Evolutionary conservation across 176 grass and related monocot genomes (phyloP).

Genomic region (Cenchrus purpureus): DNA sequence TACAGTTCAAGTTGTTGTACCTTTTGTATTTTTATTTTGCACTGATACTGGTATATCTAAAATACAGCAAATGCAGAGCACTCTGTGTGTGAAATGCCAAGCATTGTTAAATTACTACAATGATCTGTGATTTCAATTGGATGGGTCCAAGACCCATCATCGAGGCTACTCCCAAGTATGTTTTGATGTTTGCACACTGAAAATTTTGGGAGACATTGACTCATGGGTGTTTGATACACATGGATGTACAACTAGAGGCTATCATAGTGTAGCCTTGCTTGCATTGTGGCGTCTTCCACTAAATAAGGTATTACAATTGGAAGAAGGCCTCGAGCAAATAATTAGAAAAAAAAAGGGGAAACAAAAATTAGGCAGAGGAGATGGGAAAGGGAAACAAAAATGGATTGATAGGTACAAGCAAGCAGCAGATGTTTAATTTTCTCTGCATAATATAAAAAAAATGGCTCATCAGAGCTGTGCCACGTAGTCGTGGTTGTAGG

Average conservation of each 20-base stretch:
- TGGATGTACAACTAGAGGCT: slow-evolving; percentile 23
- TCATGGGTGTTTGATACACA: background rate
- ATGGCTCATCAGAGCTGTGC: too few relatives aligned
- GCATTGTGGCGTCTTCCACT: slow-evolving; percentile 44
- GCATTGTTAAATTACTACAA: too few relatives aligned
- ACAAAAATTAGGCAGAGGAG: background rate
- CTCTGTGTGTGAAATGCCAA: too few relatives aligned
- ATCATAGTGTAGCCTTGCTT: slow-evolving; percentile 21
- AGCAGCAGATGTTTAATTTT: background rate
- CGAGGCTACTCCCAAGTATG: background rate
- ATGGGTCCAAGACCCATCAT: too few relatives aligned
- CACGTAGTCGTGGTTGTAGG: slow-evolving; percentile 60
- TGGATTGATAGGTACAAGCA: background rate
- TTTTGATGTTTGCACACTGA: background rate
- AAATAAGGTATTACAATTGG: background rate
- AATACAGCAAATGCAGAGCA: too few relatives aligned
- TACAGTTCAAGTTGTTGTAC: too few relatives aligned
- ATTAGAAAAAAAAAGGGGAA: background rate
- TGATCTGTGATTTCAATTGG: too few relatives aligned
- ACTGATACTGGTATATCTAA: too few relatives aligned
- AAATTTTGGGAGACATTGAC: background rate
- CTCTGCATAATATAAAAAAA: background rate
- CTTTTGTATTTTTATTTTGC: too few relatives aligned
- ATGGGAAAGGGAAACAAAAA: slow-evolving; percentile 1
- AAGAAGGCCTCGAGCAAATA: slow-evolving; percentile 24